Percentiles rank a stretch among this genome's conserved stretches.
Evolutionary conservation across 768 basidiomycete species (phyloP).

Genomic region (Xerocomellus amylosporus): DNA sequence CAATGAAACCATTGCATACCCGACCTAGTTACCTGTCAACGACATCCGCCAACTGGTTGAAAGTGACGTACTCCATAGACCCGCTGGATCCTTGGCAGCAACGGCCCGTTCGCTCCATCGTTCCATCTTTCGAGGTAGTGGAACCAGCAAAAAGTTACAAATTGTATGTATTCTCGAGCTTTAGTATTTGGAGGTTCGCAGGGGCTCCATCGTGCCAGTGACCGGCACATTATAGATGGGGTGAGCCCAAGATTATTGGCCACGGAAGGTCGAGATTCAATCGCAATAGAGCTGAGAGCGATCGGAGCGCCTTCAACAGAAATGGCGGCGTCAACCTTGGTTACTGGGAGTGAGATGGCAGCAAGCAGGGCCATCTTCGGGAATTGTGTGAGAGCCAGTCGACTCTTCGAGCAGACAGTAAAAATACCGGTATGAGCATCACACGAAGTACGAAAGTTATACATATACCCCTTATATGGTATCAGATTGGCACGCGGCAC

Average conservation of each 20-base stretch:
- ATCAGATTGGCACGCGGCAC: too few species aligned
- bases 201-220: background rate
- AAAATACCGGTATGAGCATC: too few species aligned
- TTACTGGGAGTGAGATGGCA: background rate
- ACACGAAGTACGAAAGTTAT: too few species aligned
- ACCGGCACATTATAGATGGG: background rate
- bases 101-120: slow-evolving; percentile 70
- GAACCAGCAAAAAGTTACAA: slow-evolving; percentile 51
- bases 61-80: slow-evolving; percentile 43
- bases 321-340: background rate
- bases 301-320: background rate
- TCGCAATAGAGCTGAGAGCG: slow-evolving; percentile 1
- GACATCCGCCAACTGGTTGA: background rate
- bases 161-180: slow-evolving; percentile 41
- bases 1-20: slow-evolving; percentile 51
- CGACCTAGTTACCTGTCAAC: slow-evolving; percentile 35
- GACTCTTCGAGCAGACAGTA: background rate
- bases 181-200: slow-evolving; percentile 7
- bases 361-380: background rate
- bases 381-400: background rate
- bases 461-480: too few species aligned
- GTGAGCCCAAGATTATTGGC: background rate
- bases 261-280: slow-evolving; percentile 1
- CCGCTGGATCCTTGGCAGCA: slow-evolving; percentile 68
- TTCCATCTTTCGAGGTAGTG: slow-evolving; percentile 74